Base-by-base conservation (phyloP, 306 rosid species). In the Abrus pulchellus region DNA sequence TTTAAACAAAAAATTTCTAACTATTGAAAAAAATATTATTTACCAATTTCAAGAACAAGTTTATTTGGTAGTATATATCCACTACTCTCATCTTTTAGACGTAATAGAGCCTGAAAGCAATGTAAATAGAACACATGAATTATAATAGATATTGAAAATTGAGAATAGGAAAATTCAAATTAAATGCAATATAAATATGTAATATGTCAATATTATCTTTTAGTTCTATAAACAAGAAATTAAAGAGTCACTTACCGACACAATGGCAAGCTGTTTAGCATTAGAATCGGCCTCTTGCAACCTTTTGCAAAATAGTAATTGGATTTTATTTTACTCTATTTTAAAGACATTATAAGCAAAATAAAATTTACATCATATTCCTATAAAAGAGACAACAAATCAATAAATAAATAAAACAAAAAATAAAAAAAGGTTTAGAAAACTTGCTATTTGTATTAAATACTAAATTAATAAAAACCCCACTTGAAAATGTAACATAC, bases 1-100 rank as follows among this genome's bases (percentile, higher is more conserved):
- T 52, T 30, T 57, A 4, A 33, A 7, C 48, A 4, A 45, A 57
- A 11, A 44, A 66, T 85, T 77, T 50, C 76, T 20, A 20, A 20
- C 20, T 20, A 20, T 20, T 20, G 20, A 20, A 20, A 20, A 20
- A 20, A 0, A 20, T 20, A 20, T 20, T 20, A 20, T 20, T 67
- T 73, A 95, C 99, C 98, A 0, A 95, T 89, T 86, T 95, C 96
- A 75, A 93, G 77, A 80, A 95, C 91, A 52, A 90, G 43, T 88
- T 89, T 93, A 86, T 95, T 95, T 56, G 98, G 99, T 89, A 95
- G 79, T 83, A 95, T 83, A 84, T 86, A 95, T 72, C 98, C 98
- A n/a, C 98, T 93, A 79, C 99, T 93, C 87, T 91, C 99, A 90
- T 95, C 99, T 83, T 87, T 90, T 60, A 91, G 79, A 9, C 98